Percentiles rank a stretch among this genome's conserved stretches.
These are phyloP conservation scores for Cercophora scortea DNA, from an alignment of 495 filamentous ascomycete species.

Conservation along the genomic window DNA sequence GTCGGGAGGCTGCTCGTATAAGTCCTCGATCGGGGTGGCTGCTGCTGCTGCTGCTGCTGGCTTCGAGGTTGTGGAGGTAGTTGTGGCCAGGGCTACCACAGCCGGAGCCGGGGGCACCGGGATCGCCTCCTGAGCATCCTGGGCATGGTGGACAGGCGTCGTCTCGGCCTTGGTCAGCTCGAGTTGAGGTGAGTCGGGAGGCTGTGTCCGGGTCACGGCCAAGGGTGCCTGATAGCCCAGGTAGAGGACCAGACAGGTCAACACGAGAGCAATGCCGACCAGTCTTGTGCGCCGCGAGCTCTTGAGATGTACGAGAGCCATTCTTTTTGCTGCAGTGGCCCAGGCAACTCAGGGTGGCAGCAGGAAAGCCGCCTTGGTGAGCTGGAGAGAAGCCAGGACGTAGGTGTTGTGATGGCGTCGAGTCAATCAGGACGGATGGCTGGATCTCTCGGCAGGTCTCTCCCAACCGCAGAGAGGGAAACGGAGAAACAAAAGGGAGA, in stretches of 20 bases:
- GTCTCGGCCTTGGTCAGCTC: not conserved
- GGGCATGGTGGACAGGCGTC: not conserved
- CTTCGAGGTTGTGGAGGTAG: too few species aligned
- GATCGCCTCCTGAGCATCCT: not conserved
- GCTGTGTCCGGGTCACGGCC: not conserved
- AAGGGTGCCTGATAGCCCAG: conserved; percentile 8
- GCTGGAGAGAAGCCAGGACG: too few species aligned
- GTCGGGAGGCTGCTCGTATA: not conserved
- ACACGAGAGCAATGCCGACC: conserved; percentile 7
- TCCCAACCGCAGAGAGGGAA: too few species aligned
- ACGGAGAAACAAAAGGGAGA: too few species aligned
- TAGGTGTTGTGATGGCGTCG: too few species aligned
- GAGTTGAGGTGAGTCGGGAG: not conserved
- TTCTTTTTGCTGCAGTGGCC: not conserved
- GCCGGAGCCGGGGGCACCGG: not conserved
- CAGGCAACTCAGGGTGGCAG: not conserved
- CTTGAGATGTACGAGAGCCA: conserved; percentile 8
- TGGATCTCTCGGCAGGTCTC: too few species aligned
- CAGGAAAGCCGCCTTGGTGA: too few species aligned
- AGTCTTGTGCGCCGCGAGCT: conserved; percentile 9
- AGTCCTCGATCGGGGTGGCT: not conserved
- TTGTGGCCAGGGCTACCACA: too few species aligned
- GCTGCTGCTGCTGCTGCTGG: not conserved
- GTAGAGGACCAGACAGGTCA: conserved; percentile 11
- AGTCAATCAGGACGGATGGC: too few species aligned